Evolutionary conservation across 2,329 filamentous ascomycete genomes (phyloP), one percentile per base, ranked within the genome.

Genomic region (Trichoderma pleuroti): DNA sequence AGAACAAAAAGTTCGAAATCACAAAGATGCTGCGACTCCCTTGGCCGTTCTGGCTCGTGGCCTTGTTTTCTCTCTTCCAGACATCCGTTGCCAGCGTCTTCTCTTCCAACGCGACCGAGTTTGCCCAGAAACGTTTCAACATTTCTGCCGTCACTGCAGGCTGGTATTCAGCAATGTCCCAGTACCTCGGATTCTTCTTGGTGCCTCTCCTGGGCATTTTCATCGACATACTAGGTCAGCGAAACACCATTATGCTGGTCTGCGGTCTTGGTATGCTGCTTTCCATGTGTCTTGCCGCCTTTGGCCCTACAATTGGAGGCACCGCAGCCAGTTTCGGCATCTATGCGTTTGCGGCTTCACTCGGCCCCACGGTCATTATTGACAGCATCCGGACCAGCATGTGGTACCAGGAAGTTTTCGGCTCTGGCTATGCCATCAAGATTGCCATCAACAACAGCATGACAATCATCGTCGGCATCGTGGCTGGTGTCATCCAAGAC

Each of bases 401-500:
- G 77, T 89, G 86, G 85, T 82, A 88, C 30, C 85, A 87, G 70
- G 85, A 85, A 3, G 85, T 88, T 0, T 90, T 90, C 71, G 88
- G 88, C 0, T 85, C 86, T 0, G 88, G 85, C 0, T 90, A 90
- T 71, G 83, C 86, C 1, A 77, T 89, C 70, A 90, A 90, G 71
- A 84, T 90, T 42, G 86, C 86, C 26, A 86, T 89, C 75, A 90
- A 90, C 75, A 90, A 90, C 76, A 85, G 84, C 34, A 89, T 89
- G 86, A 88, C 82, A 71, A 88, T 90, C 71, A 86, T 90, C 66
- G 80, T 90, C 1, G 81, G 86, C 0, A 84, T 90, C 56, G 79
- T 89, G 24, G 85, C 86, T 0, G 87, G 87, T 1, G 85, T 85
- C 0, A 83, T 90, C 0, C 88, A 90, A 73, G 88, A 90, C 69